Conservation (phyloP, 768 basidiomycete species). For the Suillus decipiens region DNA sequence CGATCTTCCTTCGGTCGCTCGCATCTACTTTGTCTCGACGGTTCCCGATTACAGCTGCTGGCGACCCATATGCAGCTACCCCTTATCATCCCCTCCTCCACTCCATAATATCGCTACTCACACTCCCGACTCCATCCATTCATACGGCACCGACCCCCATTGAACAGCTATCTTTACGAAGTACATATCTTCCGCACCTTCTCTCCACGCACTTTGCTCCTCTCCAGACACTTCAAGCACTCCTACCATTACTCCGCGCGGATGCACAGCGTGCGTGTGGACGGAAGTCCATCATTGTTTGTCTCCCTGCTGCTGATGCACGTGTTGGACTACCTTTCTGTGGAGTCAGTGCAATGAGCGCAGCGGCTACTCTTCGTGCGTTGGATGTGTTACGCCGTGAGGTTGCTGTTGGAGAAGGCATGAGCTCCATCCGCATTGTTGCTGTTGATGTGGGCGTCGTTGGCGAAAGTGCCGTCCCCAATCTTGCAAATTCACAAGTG, state of each 20-base stretch:
- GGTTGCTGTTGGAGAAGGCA: slow-evolving; percentile 65
- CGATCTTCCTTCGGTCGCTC: slow-evolving; percentile 79
- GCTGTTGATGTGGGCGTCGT: slow-evolving; percentile 74
- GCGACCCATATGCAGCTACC: slow-evolving; percentile 77
- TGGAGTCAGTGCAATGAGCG: slow-evolving; percentile 70
- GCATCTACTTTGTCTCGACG: slow-evolving; percentile 77
- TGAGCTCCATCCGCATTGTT: slow-evolving; percentile 55
- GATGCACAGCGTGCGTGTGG: slow-evolving; percentile 55
- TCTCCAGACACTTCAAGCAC: slow-evolving; percentile 71
- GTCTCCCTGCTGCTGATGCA: slow-evolving; percentile 71
- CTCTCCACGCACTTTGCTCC: slow-evolving; percentile 76
- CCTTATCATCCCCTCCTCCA: slow-evolving; percentile 70
- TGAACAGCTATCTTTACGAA: slow-evolving; percentile 65
- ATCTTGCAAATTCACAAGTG: slow-evolving; percentile 42
- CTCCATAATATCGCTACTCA: slow-evolving; percentile 75
- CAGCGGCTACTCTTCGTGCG: slow-evolving; percentile 69
- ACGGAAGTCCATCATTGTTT: slow-evolving; percentile 58
- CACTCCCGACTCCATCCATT: slow-evolving; percentile 47
- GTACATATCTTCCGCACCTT: slow-evolving; percentile 70
- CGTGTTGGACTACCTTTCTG: slow-evolving; percentile 74
- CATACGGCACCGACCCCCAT: slow-evolving; percentile 54
- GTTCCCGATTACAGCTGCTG: slow-evolving; percentile 76
- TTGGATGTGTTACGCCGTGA: slow-evolving; percentile 77
- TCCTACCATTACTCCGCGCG: slow-evolving; percentile 75
- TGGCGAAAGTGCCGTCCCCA: slow-evolving; percentile 18